phyloP scores from a whole-genome alignment of 345 rosid species.

The Sisymbrium altissimum region DNA sequence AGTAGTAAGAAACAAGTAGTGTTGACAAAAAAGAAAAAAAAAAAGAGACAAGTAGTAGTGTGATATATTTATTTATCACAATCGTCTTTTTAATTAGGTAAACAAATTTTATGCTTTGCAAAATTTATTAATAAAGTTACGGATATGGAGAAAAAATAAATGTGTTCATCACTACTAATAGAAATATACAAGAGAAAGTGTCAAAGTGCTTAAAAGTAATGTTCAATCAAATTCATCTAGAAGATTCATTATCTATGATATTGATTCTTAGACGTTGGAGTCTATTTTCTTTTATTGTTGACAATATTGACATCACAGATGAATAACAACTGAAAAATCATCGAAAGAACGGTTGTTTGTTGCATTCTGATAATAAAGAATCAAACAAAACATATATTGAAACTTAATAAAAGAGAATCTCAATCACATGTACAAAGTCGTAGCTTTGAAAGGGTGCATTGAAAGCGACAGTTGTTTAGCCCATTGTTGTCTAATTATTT shows the following conservation, averaged over 20 bases:
- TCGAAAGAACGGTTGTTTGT: not conserved
- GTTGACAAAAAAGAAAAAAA: no score
- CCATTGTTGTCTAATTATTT: constrained; percentile 21
- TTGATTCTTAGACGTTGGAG: not conserved
- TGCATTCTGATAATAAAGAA: not conserved
- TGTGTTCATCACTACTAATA: not conserved
- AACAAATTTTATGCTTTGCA: not conserved
- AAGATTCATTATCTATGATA: not conserved
- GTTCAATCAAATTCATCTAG: not conserved
- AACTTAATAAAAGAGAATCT: constrained; percentile 18
- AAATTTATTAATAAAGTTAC: not conserved
- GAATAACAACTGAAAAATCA: constrained; percentile 1
- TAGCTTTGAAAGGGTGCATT: constrained; percentile 17
- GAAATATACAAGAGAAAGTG: not conserved
- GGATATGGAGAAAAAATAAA: not conserved
- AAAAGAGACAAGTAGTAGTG: not conserved
- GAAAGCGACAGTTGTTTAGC: constrained; percentile 21
- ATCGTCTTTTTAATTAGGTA: not conserved
- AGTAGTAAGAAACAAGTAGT: not conserved
- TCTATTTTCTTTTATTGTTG: not conserved
- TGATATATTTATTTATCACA: not conserved
- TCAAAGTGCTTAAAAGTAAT: no score
- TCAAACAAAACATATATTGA: not conserved
- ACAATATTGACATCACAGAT: no score
- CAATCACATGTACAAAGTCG: constrained; percentile 29